Conservation (phyloP, 2,329 filamentous ascomycete genomes). For the Alternaria postmessia region DNA sequence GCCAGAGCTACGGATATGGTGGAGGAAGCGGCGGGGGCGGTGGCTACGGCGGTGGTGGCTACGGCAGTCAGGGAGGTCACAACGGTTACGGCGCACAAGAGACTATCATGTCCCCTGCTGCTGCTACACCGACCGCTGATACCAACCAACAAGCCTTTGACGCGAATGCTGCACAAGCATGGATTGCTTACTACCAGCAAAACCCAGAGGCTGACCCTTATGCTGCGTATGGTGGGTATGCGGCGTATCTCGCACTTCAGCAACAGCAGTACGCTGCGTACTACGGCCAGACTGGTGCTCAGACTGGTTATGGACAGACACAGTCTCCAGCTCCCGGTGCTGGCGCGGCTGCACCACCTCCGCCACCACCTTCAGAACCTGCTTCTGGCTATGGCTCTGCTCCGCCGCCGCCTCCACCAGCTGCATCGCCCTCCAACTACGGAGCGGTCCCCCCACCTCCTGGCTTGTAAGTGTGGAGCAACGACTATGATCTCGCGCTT, state of each 20-base stretch:
- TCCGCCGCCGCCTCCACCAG: constrained; percentile 47
- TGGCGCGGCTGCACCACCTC: constrained; percentile 33
- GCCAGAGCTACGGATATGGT: constrained; percentile 49
- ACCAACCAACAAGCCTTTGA: constrained; percentile 59
- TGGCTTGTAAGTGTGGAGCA: constrained; percentile 39
- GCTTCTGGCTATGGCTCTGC: constrained; percentile 36
- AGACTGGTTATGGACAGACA: constrained; percentile 32
- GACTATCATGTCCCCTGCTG: constrained; percentile 42
- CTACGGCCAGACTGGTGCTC: constrained; percentile 34
- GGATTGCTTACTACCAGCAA: constrained; percentile 67
- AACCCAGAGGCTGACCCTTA: constrained; percentile 87
- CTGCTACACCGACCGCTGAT: constrained; percentile 53
- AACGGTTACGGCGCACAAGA: constrained; percentile 31
- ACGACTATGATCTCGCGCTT: constrained; percentile 24
- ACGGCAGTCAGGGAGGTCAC: constrained; percentile 48
- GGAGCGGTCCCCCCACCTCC: constrained; percentile 48
- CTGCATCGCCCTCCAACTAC: constrained; percentile 46
- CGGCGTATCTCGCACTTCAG: constrained; percentile 40
- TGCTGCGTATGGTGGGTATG: constrained; percentile 83
- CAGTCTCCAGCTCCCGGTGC: constrained; percentile 42
- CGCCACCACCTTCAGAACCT: constrained; percentile 45
- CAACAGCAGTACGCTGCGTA: constrained; percentile 43
- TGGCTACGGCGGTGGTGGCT: constrained; percentile 46
- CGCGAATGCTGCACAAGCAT: constrained; percentile 84
- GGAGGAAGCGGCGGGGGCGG: constrained; percentile 29